A percentile compares a stretch with the other conserved stretches of the same genome.
Conservation (phyloP, 352 stramenopile species). For the Halophytophthora batemanensis region DNA sequence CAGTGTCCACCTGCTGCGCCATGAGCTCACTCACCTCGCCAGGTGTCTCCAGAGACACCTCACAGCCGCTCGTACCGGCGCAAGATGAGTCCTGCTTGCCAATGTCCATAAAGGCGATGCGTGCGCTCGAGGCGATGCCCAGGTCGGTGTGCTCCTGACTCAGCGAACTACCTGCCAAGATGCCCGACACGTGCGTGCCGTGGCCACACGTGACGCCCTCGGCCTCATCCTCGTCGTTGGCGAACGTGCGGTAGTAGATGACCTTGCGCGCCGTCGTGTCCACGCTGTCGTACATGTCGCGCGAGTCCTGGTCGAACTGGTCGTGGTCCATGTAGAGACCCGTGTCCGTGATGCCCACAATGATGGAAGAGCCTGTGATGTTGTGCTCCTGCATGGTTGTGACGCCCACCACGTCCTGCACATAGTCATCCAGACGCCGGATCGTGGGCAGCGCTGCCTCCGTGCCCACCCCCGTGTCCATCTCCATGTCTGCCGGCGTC, state of each 20-base stretch:
- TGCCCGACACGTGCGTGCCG: conserved; percentile 86
- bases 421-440: conserved; percentile 50
- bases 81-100: conserved; percentile 48
- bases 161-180: conserved; percentile 65
- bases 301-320: conserved; percentile 65
- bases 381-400: conserved; percentile 53
- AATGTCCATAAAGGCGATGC: conserved; percentile 90
- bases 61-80: conserved; percentile 30
- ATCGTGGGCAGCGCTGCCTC: conserved; percentile 4
- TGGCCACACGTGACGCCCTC: conserved; percentile 69
- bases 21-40: conserved; percentile 49
- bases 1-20: conserved; percentile 47
- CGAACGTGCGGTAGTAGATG: conserved; percentile 79
- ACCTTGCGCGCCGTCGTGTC: conserved; percentile 70
- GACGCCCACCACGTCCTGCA: conserved; percentile 54
- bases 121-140: conserved; percentile 74
- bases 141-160: conserved; percentile 34
- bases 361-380: conserved; percentile 57
- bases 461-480: neutral
- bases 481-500: conserved; percentile 6
- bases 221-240: conserved; percentile 65
- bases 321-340: conserved; percentile 78
- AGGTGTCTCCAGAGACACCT: conserved; percentile 44
- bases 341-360: conserved; percentile 75
- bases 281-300: conserved; percentile 50